These are phyloP conservation scores for Penicillium fimorum DNA, from an alignment of 495 filamentous ascomycete genomes.

Conservation along the genomic window DNA sequence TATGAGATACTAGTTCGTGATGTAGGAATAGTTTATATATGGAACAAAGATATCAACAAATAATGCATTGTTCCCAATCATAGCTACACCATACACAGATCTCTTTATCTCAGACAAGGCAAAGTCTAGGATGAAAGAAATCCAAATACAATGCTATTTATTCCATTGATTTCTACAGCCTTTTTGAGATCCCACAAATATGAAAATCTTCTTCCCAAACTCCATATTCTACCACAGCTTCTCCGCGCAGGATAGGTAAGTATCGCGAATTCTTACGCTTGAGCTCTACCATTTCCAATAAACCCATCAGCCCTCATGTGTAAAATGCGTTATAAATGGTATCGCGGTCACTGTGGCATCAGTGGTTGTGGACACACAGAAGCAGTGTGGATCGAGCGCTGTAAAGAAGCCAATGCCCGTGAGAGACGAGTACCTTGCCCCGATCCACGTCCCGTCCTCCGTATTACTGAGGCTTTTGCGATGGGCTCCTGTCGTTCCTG, in stretches of 20 bases:
- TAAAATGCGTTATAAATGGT: slow-evolving; percentile 8
- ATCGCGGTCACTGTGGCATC: slow-evolving; percentile 6
- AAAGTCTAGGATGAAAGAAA: not conserved
- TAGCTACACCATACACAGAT: not conserved
- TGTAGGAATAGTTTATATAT: not conserved
- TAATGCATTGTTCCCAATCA: not conserved
- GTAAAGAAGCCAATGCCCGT: not conserved
- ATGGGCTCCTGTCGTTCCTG: slow-evolving; percentile 10
- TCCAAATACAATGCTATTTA: not conserved
- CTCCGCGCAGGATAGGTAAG: not conserved
- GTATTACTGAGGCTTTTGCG: not conserved
- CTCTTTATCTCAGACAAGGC: not conserved
- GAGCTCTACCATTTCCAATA: not conserved
- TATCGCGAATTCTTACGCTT: not conserved
- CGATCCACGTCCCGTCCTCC: slow-evolving; percentile 5
- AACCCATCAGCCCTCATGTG: not conserved
- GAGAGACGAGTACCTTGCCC: not conserved
- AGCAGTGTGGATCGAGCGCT: slow-evolving; percentile 8
- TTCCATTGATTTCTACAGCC: not conserved
- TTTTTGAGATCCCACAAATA: not conserved
- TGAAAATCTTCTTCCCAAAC: not conserved
- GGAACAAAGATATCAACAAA: not conserved
- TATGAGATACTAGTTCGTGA: not conserved
- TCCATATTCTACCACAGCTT: not conserved
- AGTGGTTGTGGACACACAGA: slow-evolving; percentile 10